Conservation (phyloP, 2,329 filamentous ascomycete species). For the Zymoseptoria tritici region DNA sequence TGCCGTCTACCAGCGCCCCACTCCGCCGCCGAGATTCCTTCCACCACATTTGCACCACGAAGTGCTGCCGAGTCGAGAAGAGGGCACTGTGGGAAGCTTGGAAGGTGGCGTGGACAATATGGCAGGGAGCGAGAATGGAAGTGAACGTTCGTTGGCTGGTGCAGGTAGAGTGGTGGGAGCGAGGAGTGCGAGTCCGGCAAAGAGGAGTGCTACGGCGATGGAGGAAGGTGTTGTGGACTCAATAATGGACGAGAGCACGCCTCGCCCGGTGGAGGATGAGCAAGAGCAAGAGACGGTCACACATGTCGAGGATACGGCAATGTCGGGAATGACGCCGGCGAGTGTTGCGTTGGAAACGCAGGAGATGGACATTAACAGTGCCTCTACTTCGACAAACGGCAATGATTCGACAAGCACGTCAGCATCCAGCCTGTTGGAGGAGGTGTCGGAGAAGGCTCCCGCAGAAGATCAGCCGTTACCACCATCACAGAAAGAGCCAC, state of each 20-base stretch:
- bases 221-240: constrained; percentile 32
- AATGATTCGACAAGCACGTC: background rate
- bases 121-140: constrained; percentile 30
- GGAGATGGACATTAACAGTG: constrained; percentile 4
- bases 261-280: constrained; percentile 9
- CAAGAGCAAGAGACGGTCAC: constrained; percentile 6
- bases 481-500: constrained; percentile 5
- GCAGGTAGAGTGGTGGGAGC: constrained; percentile 13
- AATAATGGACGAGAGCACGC: constrained; percentile 3
- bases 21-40: constrained; percentile 38
- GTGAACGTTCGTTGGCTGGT: constrained; percentile 7
- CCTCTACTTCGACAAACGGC: background rate
- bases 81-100: constrained; percentile 25
- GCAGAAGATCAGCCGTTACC: background rate
- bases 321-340: constrained; percentile 15
- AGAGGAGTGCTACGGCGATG: constrained; percentile 49
- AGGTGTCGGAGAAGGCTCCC: background rate
- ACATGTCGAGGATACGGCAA: constrained; percentile 13
- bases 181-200: constrained; percentile 47
- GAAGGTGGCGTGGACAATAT: constrained; percentile 33
- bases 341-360: background rate
- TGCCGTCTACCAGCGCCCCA: background rate
- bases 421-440: background rate
- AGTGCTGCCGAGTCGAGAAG: constrained; percentile 28
- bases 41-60: constrained; percentile 51